Evolutionary conservation across 345 rosid species (phyloP).

Genomic region (Conringia planisiliqua): DNA sequence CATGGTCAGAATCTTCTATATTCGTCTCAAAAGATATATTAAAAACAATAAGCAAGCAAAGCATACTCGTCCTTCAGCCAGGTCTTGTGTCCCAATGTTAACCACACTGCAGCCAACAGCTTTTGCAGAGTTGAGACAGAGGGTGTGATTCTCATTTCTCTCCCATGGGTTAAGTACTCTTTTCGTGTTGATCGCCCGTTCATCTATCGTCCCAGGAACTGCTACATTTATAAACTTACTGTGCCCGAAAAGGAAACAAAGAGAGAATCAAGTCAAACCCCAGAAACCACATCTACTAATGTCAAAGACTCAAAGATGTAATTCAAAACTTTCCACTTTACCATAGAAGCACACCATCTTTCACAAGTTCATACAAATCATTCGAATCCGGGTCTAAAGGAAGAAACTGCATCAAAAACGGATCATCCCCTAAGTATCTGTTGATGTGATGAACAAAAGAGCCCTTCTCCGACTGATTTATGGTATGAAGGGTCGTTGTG

Average conservation of each 20-base stretch:
- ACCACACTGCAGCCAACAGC: conserved; percentile 94
- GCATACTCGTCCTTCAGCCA: conserved; percentile 89
- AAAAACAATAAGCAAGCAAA: conserved; percentile 20
- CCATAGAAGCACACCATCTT: conserved; percentile 96
- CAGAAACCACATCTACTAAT: conserved; percentile 7
- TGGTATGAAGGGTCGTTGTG: conserved; percentile 66
- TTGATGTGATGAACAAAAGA: conserved; percentile 92
- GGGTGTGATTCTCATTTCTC: conserved; percentile 95
- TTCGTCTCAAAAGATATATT: neutral
- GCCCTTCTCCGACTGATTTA: conserved; percentile 73
- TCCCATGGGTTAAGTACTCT: conserved; percentile 88
- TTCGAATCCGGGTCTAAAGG: conserved; percentile 80
- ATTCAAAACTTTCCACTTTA: conserved; percentile 23
- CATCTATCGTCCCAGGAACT: conserved; percentile 93
- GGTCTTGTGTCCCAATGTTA: conserved; percentile 85
- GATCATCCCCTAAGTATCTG: conserved; percentile 81
- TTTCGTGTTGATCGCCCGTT: conserved; percentile 85
- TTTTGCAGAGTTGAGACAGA: conserved; percentile 93
- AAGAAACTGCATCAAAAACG: conserved; percentile 82
- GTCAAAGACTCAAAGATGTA: neutral
- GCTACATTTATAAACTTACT: conserved; percentile 94
- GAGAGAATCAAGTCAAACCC: conserved; percentile 14
- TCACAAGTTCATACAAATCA: conserved; percentile 74
- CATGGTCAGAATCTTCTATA: neutral
- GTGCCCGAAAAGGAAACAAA: conserved; percentile 20